Base-by-base conservation (phyloP, 257 asterid species). In the Nicotiana noctiflora region DNA sequence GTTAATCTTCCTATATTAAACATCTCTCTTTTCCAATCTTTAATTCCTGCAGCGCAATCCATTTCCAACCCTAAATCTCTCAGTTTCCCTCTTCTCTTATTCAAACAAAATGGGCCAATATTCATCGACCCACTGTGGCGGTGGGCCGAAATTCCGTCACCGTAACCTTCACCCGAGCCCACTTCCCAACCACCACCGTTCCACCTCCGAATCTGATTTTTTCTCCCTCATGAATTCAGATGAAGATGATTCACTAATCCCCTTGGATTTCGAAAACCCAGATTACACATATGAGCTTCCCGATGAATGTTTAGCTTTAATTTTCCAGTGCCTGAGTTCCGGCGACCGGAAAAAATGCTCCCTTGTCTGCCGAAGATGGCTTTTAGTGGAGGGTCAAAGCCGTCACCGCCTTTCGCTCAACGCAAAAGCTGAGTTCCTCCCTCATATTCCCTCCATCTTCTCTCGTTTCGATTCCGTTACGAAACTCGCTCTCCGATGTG, bases 401-500 rank as follows among this genome's bases (percentile, higher is more conserved):
- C 98, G 92, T 37, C 89, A 90, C 68, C 94, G 98, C 37, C 88
- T 92, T 13, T 77, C 94, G 8, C 92, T 93, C 4, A 88, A 85
- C 81, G 93, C 93, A 21, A 64, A 86, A 44, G 40, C 82, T 6
- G 94, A 91, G 1, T 83, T 92, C 60, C 64, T 83, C 31, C 64
- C 59, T 0, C 85, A 82, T 31, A 82, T 90, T 4, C 87, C 91
- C 0, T 74, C 90, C 10, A 82, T 93, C 12, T 90, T 93, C 87
- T 27, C 87, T n/a, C 90, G 97, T 31, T 93, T 89, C 66, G 93
- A 91, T 55, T 90, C 96, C 8, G 89, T 93, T 44, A 89, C 93
- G 19, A 93, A 93, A 60, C 93, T 93, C 18, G 87, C 96, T 51
- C 91, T 93, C 25, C 90, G 94, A 14, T 93, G 97, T 81, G 97